phyloP scores from a whole-genome alignment of 2,329 filamentous ascomycete genomes.

The Penicillium sp. region DNA sequence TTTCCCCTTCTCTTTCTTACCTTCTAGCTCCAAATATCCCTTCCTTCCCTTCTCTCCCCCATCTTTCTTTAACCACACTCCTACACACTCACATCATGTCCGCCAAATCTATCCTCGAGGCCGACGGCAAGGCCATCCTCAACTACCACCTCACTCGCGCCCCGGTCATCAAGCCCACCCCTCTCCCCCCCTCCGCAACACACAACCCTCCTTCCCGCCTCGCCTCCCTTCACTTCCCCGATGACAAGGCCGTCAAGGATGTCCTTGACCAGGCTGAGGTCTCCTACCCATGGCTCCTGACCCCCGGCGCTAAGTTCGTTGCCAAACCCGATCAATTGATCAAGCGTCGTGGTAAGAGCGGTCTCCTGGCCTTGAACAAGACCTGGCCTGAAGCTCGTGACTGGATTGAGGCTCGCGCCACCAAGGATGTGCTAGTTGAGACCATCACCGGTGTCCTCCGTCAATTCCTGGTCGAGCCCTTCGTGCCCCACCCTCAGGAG shows the following conservation, averaged over 20 bases:
- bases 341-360: constrained; percentile 99
- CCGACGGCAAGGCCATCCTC: constrained; percentile 99
- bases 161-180: constrained; percentile 95
- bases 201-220: constrained; percentile 93
- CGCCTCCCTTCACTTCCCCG: constrained; percentile 88
- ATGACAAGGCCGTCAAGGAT: constrained; percentile 76
- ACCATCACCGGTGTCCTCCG: constrained; percentile 82
- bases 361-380: constrained; percentile 94
- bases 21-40: constrained; percentile 24
- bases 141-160: constrained; percentile 99
- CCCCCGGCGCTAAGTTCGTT: constrained; percentile 83
- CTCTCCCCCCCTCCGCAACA: constrained; percentile 76
- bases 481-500: constrained; percentile 90
- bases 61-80: neutral
- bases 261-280: constrained; percentile 94
- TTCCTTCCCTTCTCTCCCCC: constrained; percentile 16
- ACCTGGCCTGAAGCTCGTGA: constrained; percentile 89
- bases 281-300: constrained; percentile 93
- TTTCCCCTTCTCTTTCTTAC: constrained; percentile 11
- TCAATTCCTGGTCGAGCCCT: constrained; percentile 97
- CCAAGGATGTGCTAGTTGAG: constrained; percentile 92
- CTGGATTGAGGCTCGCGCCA: constrained; percentile 90
- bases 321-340: constrained; percentile 99
- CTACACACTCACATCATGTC: constrained; percentile 62
- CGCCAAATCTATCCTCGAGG: constrained; percentile 96